A percentile compares a stretch with the other conserved stretches of the same genome.
Evolutionary conservation across 148 eudicot genomes (phyloP).

Genomic region (Cornus kousa): DNA sequence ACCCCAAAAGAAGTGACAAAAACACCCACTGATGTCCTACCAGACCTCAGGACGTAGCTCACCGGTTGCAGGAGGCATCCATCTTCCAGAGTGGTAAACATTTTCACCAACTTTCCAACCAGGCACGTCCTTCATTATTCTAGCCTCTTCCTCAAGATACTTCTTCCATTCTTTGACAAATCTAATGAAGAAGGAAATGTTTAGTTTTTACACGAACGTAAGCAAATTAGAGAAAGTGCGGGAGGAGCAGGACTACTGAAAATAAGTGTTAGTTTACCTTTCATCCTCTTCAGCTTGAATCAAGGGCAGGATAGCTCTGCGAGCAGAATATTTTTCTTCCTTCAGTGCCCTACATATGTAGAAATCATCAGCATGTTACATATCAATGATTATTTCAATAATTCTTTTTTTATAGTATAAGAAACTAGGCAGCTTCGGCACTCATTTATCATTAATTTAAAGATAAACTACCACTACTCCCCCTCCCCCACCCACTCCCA

Average conservation of each 20-base stretch:
- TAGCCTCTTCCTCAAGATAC: conserved; percentile 81
- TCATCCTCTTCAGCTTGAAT: conserved; percentile 99
- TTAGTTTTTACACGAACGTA: background rate
- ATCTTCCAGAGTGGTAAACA: conserved; percentile 88
- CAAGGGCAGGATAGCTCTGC: conserved; percentile 72
- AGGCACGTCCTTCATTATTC: conserved; percentile 93
- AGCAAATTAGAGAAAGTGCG: background rate
- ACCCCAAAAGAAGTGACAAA: background rate
- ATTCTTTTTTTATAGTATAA: background rate
- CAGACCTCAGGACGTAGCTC: conserved; percentile 97
- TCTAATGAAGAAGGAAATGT: conserved; percentile 29
- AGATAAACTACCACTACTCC: background rate
- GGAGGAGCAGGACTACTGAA: background rate
- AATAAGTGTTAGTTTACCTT: conserved; percentile 45
- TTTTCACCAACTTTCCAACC: conserved; percentile 98
- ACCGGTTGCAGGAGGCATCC: conserved; percentile 99
- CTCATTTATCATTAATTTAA: background rate
- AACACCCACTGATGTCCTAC: conserved; percentile 32
- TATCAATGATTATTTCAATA: background rate
- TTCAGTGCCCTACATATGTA: conserved; percentile 50
- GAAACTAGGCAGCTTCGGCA: background rate
- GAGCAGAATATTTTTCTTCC: conserved; percentile 89
- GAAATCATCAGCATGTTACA: background rate
- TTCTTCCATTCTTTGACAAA: conserved; percentile 95
- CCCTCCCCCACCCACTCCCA: background rate